Conservation (phyloP, 2,329 filamentous ascomycete species). For the Claviceps sp. region DNA sequence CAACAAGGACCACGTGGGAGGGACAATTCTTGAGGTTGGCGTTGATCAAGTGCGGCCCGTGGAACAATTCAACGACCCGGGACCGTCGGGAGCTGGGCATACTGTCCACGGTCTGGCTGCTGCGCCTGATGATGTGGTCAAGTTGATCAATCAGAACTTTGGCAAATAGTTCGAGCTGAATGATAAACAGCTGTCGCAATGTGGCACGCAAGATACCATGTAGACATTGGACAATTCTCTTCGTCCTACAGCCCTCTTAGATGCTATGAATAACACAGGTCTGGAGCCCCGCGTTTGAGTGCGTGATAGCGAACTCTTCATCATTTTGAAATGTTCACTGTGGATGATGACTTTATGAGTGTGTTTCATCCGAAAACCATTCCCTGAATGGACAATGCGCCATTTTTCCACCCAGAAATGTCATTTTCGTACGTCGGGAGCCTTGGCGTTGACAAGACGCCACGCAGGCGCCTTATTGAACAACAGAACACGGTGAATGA, state of each 20-base stretch:
- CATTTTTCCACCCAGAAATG: background rate
- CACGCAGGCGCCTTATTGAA: too few species aligned
- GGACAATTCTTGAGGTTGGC: conserved; percentile 7
- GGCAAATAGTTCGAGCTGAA: background rate
- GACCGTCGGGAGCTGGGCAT: conserved; percentile 1
- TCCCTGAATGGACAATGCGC: background rate
- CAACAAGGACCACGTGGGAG: conserved; percentile 15
- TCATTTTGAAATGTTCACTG: too few species aligned
- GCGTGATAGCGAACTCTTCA: too few species aligned
- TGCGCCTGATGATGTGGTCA: background rate
- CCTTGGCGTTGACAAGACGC: too few species aligned
- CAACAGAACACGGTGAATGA: too few species aligned
- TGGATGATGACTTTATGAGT: too few species aligned
- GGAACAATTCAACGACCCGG: conserved; percentile 5
- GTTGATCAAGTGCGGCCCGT: conserved; percentile 4
- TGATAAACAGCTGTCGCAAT: background rate
- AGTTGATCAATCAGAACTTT: conserved; percentile 1
- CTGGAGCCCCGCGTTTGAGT: too few species aligned
- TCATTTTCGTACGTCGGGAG: too few species aligned
- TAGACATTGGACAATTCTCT: background rate
- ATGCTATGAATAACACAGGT: too few species aligned
- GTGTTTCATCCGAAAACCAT: too few species aligned
- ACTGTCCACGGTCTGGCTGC: background rate
- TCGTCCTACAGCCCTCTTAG: background rate
- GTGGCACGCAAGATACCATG: background rate